Conservation (phyloP, 306 rosid species). For the Trifolium subterraneum region DNA sequence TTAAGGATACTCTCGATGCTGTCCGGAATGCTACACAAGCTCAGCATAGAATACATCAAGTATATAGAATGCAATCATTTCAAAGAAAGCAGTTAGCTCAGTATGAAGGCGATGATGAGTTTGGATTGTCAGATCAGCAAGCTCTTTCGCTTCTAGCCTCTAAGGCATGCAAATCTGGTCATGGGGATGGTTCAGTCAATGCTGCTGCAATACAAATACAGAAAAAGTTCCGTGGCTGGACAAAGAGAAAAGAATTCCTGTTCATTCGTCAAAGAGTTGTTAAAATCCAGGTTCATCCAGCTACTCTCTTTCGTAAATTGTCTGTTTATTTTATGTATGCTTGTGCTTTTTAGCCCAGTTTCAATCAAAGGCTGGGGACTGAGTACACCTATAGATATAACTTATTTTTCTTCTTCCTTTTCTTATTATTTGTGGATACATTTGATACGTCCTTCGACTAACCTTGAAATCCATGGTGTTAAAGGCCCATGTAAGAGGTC, state of each 20-base stretch:
- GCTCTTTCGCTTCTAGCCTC: slow-evolving; percentile 63
- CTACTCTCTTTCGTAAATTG: slow-evolving; percentile 27
- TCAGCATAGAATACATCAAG: slow-evolving; percentile 75
- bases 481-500: slow-evolving; percentile 95
- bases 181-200: slow-evolving; percentile 51
- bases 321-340: slow-evolving; percentile 4
- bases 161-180: slow-evolving; percentile 57
- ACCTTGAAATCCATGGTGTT: slow-evolving; percentile 47
- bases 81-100: slow-evolving; percentile 65
- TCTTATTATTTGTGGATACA: not conserved
- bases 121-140: slow-evolving; percentile 59
- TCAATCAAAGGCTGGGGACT: not conserved
- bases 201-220: slow-evolving; percentile 81
- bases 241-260: slow-evolving; percentile 83
- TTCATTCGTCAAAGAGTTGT: slow-evolving; percentile 81
- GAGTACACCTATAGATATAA: not conserved
- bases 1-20: slow-evolving; percentile 87
- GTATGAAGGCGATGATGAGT: slow-evolving; percentile 50
- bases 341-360: not conserved
- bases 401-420: not conserved
- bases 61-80: slow-evolving; percentile 79
- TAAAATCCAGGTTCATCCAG: slow-evolving; percentile 73
- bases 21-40: slow-evolving; percentile 91
- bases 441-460: slow-evolving; percentile 41
- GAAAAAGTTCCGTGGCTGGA: slow-evolving; percentile 95